Evolutionary conservation across 2,329 filamentous ascomycete species (phyloP).

Genomic region (Lasiodiplodia hormozganensis): DNA sequence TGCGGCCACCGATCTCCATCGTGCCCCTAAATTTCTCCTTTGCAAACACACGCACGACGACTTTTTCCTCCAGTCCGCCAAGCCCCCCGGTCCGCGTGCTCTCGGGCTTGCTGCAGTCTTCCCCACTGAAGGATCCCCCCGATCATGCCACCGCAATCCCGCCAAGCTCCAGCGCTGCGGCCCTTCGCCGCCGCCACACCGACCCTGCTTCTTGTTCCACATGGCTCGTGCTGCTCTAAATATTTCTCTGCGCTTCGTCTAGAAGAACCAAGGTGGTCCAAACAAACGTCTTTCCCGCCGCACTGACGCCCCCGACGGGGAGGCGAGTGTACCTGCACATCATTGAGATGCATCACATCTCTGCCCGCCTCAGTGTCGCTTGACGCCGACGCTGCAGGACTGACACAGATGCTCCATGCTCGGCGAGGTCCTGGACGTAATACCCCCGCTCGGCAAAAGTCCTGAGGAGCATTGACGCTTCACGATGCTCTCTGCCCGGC

Average conservation of each 20-base stretch:
- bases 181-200: conserved; percentile 19
- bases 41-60: conserved; percentile 21
- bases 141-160: conserved; percentile 26
- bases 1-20: conserved; percentile 21
- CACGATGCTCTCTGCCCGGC: neutral
- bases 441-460: conserved; percentile 25
- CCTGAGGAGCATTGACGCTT: conserved; percentile 8
- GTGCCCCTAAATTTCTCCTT: conserved; percentile 26
- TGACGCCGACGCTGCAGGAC: neutral
- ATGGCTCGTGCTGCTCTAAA: conserved; percentile 26
- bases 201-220: conserved; percentile 18
- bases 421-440: conserved; percentile 13
- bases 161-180: conserved; percentile 23
- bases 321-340: conserved; percentile 23
- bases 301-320: conserved; percentile 12
- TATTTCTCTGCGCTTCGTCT: conserved; percentile 15
- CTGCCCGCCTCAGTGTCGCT: neutral
- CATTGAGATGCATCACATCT: conserved; percentile 25
- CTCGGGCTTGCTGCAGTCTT: conserved; percentile 8
- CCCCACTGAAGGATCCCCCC: conserved; percentile 26
- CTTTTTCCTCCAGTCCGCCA: conserved; percentile 10
- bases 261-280: conserved; percentile 3
- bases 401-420: conserved; percentile 7
- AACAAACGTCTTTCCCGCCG: conserved; percentile 11
- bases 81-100: neutral